Percentiles rank a stretch among this genome's conserved stretches.
phyloP scores from a whole-genome alignment of 2,329 filamentous ascomycete species.

The Didymella segeticola region DNA sequence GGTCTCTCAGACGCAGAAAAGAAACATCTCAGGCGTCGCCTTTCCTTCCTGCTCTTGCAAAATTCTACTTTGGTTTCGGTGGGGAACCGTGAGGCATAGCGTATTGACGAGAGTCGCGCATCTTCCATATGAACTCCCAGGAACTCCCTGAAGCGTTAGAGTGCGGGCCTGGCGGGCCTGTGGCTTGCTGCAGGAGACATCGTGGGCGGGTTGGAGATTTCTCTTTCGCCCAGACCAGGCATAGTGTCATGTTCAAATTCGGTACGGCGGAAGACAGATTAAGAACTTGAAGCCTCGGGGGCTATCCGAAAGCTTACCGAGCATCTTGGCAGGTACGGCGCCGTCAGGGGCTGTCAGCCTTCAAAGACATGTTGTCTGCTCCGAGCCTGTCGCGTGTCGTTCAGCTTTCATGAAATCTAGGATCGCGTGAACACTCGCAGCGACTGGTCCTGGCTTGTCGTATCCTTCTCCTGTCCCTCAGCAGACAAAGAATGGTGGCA shows the following conservation, averaged over 20 bases:
- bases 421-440: not conserved
- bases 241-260: constrained; percentile 8
- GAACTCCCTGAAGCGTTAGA: not conserved
- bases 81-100: not conserved
- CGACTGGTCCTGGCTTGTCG: not conserved
- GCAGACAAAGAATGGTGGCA: not conserved
- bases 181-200: constrained; percentile 14
- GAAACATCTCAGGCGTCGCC: too few relatives aligned
- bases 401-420: not conserved
- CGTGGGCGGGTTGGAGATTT: constrained; percentile 7
- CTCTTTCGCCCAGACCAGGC: constrained; percentile 1
- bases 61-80: not conserved
- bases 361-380: not conserved
- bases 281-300: constrained; percentile 14
- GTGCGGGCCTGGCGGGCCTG: constrained; percentile 4
- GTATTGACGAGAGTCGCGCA: not conserved
- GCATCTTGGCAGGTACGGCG: constrained; percentile 15
- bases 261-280: constrained; percentile 7
- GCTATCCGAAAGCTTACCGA: constrained; percentile 11
- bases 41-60: not conserved
- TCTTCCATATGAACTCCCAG: not conserved
- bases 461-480: not conserved
- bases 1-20: not conserved
- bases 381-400: not conserved
- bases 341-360: constrained; percentile 10